Evolutionary conservation across 441 rosid genomes (phyloP).

Genomic region (Pelargonium citronellum): DNA sequence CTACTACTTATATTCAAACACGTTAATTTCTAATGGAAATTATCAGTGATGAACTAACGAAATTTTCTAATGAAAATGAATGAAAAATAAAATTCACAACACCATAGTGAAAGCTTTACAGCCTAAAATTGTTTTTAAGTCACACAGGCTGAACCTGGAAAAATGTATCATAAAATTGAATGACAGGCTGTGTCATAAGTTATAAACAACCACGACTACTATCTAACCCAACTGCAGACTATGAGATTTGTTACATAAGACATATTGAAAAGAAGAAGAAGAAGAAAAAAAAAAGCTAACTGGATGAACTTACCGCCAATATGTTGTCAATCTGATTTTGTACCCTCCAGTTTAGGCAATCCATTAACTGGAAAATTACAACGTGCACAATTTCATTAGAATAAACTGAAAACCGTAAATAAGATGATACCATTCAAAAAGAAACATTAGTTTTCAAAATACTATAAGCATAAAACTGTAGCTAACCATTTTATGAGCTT

Average conservation of each 20-base stretch:
- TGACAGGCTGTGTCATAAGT: background rate
- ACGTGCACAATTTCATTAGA: conserved; percentile 15
- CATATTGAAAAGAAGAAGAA: background rate
- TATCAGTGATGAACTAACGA: background rate
- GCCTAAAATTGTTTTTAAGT: background rate
- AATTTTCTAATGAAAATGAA: background rate
- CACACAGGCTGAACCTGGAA: background rate
- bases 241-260: background rate
- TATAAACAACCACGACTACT: background rate
- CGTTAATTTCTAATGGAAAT: background rate
- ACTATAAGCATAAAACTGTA: conserved; percentile 1
- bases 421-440: background rate
- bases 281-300: background rate
- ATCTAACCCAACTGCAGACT: background rate
- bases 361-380: conserved; percentile 56
- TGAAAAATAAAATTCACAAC: background rate
- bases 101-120: background rate
- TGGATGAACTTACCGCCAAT: conserved; percentile 49
- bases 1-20: background rate
- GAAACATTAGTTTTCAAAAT: background rate
- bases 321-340: conserved; percentile 78
- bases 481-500: conserved; percentile 87
- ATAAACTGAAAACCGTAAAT: conserved; percentile 9
- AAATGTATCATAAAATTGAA: background rate
- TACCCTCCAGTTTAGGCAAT: conserved; percentile 77